These are phyloP conservation scores for Bjerkandera adusta DNA, from an alignment of 1,284 basidiomycete species.

Conservation along the genomic window DNA sequence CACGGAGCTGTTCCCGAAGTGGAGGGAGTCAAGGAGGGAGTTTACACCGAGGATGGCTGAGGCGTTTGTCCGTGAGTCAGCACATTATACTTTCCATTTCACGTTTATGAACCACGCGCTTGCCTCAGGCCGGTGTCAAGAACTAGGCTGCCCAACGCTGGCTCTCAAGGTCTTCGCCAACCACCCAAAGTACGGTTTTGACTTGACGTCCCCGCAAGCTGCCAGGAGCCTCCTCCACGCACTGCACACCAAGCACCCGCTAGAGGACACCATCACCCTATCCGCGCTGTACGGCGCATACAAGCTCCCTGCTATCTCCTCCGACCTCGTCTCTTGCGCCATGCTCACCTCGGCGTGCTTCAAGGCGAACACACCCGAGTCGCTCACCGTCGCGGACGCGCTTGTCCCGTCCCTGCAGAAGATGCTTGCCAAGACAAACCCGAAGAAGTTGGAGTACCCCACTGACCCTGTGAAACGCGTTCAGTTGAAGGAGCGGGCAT, in stretches of 20 bases:
- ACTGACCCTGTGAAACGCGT: constrained; percentile 22
- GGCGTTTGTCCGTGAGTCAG: constrained; percentile 49
- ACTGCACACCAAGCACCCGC: constrained; percentile 43
- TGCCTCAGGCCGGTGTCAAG: constrained; percentile 55
- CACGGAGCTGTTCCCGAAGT: constrained; percentile 43
- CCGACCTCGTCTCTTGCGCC: constrained; percentile 56
- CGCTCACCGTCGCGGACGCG: constrained; percentile 40
- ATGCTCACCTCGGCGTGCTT: constrained; percentile 56
- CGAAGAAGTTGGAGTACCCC: constrained; percentile 26
- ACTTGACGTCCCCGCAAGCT: constrained; percentile 45
- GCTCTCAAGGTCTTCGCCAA: constrained; percentile 61
- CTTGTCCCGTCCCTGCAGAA: constrained; percentile 41
- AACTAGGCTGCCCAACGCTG: constrained; percentile 51
- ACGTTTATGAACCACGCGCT: not conserved
- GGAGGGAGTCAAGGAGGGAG: constrained; percentile 41
- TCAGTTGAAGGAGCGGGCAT: constrained; percentile 27
- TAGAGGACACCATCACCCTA: constrained; percentile 45
- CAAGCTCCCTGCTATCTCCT: constrained; percentile 46
- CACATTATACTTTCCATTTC: not conserved
- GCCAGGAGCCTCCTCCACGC: constrained; percentile 46
- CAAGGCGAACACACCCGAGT: constrained; percentile 31
- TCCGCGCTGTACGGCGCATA: constrained; percentile 53
- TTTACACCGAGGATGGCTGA: constrained; percentile 39
- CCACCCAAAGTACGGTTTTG: constrained; percentile 56
- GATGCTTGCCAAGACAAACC: constrained; percentile 30